Conservation (phyloP, 2,329 filamentous ascomycete species). For the Mariannaea sp. region DNA sequence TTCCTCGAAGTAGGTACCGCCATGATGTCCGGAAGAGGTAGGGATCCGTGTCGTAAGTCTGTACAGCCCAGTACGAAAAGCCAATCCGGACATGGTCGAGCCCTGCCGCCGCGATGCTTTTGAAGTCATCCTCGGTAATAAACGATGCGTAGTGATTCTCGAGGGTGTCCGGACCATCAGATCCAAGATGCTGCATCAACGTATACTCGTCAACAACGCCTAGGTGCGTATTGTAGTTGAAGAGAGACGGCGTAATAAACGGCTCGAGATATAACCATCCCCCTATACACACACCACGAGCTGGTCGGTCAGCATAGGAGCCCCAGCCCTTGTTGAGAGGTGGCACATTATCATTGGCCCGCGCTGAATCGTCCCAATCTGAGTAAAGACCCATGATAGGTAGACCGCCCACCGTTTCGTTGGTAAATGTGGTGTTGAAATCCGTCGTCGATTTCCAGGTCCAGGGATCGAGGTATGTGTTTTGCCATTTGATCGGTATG, state of each 20-base stretch:
- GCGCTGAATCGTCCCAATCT: conserved; percentile 81
- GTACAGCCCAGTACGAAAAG: conserved; percentile 93
- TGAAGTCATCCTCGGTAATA: conserved; percentile 82
- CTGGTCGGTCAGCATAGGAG: conserved; percentile 76
- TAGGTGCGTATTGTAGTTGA: conserved; percentile 66
- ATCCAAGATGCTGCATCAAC: conserved; percentile 71
- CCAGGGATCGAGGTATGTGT: conserved; percentile 84
- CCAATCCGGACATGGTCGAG: conserved; percentile 97
- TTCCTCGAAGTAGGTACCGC: conserved; percentile 89
- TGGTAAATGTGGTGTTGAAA: conserved; percentile 95
- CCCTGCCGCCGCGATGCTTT: conserved; percentile 82
- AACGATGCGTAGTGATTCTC: conserved; percentile 93
- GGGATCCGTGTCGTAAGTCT: conserved; percentile 81
- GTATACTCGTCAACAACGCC: conserved; percentile 89
- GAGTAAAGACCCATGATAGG: conserved; percentile 87
- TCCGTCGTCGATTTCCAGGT: conserved; percentile 88
- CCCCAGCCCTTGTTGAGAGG: conserved; percentile 76
- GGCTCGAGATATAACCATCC: conserved; percentile 95
- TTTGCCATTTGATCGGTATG: conserved; percentile 70
- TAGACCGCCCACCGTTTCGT: conserved; percentile 81
- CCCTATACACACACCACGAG: conserved; percentile 88
- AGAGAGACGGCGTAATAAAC: conserved; percentile 93
- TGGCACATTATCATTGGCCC: conserved; percentile 80
- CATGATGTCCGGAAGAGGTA: conserved; percentile 87
- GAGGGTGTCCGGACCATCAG: conserved; percentile 67